Conservation (phyloP, 495 filamentous ascomycete species). For the Tuber umbilicatum region DNA sequence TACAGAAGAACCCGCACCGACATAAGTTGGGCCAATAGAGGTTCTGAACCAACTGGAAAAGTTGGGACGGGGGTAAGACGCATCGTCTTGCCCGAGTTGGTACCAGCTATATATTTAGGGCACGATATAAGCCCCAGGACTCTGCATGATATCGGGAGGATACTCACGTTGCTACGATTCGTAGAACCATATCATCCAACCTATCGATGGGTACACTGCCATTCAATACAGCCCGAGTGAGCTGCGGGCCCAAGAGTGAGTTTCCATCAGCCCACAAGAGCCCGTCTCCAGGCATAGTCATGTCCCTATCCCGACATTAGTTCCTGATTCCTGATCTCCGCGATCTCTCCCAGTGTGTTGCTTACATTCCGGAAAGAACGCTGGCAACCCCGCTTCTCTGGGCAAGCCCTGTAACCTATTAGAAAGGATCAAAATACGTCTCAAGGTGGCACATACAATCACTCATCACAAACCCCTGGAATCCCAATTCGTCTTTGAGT, state of each 20-base stretch:
- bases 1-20: conserved; percentile 37
- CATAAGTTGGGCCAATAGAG: conserved; percentile 47
- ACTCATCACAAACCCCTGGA: conserved; percentile 87
- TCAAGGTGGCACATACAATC: conserved; percentile 53
- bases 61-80: conserved; percentile 60
- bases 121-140: background rate
- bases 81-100: conserved; percentile 59
- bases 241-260: conserved; percentile 70
- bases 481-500: conserved; percentile 90
- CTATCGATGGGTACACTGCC: conserved; percentile 72
- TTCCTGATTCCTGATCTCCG: background rate
- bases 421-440: background rate
- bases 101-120: conserved; percentile 52
- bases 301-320: conserved; percentile 49
- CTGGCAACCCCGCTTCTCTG: conserved; percentile 74
- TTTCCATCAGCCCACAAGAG: conserved; percentile 66
- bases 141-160: background rate
- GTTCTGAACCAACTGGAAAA: conserved; percentile 57
- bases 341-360: background rate
- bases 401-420: conserved; percentile 52
- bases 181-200: conserved; percentile 87
- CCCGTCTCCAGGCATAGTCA: conserved; percentile 95
- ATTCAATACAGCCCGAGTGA: conserved; percentile 75
- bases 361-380: conserved; percentile 64
- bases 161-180: conserved; percentile 60